phyloP scores from a whole-genome alignment of 1,284 basidiomycete species.

The Austropuccinia psidii region DNA sequence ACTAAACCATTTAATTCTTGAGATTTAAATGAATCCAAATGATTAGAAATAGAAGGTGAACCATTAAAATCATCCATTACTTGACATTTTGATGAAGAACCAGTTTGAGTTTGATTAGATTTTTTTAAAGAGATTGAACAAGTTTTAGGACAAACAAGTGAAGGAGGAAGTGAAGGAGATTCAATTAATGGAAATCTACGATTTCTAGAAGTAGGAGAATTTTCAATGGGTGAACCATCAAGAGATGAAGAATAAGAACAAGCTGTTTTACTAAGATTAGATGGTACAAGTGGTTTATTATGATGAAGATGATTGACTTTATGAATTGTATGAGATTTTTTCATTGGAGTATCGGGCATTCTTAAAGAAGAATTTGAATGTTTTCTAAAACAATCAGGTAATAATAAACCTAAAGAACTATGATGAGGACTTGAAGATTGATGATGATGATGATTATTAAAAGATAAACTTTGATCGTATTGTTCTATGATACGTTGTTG shows the following conservation, averaged over 20 bases:
- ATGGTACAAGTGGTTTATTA: constrained; percentile 28
- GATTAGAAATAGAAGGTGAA: constrained; percentile 1
- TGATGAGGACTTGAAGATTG: background rate
- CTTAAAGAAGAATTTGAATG: constrained; percentile 18
- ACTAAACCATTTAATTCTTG: too few relatives aligned
- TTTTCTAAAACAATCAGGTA: background rate
- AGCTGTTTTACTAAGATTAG: constrained; percentile 8
- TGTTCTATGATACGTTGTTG: constrained; percentile 1
- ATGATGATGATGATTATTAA: background rate
- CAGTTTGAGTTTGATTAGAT: background rate
- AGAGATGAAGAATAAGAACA: background rate
- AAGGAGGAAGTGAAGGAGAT: background rate
- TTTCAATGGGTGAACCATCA: constrained; percentile 1
- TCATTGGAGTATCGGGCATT: constrained; percentile 37
- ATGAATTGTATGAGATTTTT: constrained; percentile 16
- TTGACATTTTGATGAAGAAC: background rate
- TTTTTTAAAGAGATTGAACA: too few relatives aligned
- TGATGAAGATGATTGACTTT: constrained; percentile 14
- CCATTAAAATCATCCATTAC: background rate
- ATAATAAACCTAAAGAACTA: constrained; percentile 1
- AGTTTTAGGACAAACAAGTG: background rate
- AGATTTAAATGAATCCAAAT: too few relatives aligned
- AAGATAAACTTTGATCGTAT: constrained; percentile 11
- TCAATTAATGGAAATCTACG: background rate
- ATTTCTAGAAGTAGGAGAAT: background rate